Evolutionary conservation across 306 rosid species (phyloP).

Genomic region (Leucaena leucocephala): DNA sequence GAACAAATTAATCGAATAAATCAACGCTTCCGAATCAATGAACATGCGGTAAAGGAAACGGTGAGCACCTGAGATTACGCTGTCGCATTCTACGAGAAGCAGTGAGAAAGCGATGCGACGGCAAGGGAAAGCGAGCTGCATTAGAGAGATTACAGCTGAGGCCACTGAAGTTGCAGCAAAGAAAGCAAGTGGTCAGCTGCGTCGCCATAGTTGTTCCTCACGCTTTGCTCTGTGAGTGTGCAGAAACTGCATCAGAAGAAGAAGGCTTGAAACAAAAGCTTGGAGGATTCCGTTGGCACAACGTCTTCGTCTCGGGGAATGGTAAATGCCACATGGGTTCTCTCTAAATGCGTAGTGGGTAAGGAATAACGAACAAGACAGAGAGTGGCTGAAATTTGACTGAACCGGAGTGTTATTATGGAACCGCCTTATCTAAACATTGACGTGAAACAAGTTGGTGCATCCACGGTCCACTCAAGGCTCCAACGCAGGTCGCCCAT

Average conservation of each 20-base stretch:
- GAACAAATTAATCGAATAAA: background rate
- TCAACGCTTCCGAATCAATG: background rate
- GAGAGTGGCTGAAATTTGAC: background rate
- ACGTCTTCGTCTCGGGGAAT: background rate
- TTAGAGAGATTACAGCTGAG: slow-evolving; percentile 37
- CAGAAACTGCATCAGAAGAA: background rate
- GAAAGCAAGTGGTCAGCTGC: slow-evolving; percentile 61
- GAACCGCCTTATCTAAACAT: background rate
- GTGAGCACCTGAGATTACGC: slow-evolving; percentile 57
- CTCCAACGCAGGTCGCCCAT: background rate
- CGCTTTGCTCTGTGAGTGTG: background rate
- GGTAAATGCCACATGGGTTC: background rate
- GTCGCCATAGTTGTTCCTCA: slow-evolving; percentile 53
- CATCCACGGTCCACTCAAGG: background rate
- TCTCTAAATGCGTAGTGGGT: background rate
- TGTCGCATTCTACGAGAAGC: slow-evolving; percentile 63
- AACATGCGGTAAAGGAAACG: background rate
- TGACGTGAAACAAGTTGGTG: background rate
- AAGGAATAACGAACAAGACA: background rate
- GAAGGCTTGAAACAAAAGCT: background rate
- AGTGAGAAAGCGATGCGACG: slow-evolving; percentile 46
- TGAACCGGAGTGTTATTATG: background rate
- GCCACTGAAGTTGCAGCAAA: slow-evolving; percentile 51
- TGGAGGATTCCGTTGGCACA: background rate
- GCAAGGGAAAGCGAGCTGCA: slow-evolving; percentile 36